A percentile compares a stretch with the other conserved stretches of the same genome.
phyloP scores from a whole-genome alignment of 257 asterid species.

The Nicotiana knightiana region DNA sequence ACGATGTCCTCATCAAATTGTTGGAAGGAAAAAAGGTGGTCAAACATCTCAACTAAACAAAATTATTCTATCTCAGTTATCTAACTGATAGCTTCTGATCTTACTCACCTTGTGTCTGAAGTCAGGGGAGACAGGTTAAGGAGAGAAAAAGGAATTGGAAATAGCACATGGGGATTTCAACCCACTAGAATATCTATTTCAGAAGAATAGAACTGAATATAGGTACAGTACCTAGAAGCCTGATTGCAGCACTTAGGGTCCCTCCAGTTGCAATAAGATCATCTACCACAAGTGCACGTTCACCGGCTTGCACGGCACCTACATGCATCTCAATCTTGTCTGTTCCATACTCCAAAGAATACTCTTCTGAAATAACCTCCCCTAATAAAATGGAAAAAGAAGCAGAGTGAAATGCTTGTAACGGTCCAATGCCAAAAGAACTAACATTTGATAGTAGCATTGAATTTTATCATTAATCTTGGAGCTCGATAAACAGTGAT shows the following conservation, averaged over 20 bases:
- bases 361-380: conserved; percentile 91
- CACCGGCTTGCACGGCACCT: conserved; percentile 91
- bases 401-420: neutral
- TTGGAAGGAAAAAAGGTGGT: neutral
- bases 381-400: conserved; percentile 34
- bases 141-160: neutral
- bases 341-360: conserved; percentile 90
- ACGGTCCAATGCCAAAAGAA: neutral
- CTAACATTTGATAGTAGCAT: neutral
- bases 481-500: neutral
- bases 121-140: neutral
- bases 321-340: conserved; percentile 95
- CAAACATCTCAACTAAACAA: neutral
- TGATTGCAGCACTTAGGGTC: conserved; percentile 78
- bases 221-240: conserved; percentile 62
- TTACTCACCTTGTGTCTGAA: neutral
- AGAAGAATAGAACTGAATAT: neutral
- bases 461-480: neutral
- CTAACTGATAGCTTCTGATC: neutral
- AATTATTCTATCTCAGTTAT: neutral
- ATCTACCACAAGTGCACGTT: conserved; percentile 73
- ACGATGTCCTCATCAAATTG: neutral
- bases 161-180: neutral
- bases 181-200: neutral
- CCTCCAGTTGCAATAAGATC: conserved; percentile 98